Base-by-base conservation (phyloP, 2,329 filamentous ascomycete genomes). In the Aureobasidium pullulans region DNA sequence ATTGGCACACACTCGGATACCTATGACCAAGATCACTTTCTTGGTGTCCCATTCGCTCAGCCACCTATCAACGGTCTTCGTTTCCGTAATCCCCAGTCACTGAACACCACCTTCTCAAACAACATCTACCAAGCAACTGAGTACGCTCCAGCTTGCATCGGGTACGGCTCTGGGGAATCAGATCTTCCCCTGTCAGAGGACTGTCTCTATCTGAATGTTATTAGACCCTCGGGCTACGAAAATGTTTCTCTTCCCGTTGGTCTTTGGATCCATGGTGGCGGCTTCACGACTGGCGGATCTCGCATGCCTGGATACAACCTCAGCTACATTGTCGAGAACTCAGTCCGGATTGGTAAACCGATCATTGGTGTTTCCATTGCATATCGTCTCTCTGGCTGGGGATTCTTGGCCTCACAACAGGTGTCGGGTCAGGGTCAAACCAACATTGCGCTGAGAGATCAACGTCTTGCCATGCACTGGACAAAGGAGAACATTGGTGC, bases 11-110 rank as follows among this genome's bases (percentile, higher is more conserved):
- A 72, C 60, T 73, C 72, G 39, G 47, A 70, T 0, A 60, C 66
- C 1, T 79, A 77, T 59, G 64, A 74, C 29, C 79, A 81, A 52
- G 79, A 83, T 62, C 72, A 76, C 60, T 82, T 81, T 66, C 69
- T 81, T 4, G 79, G 79, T 3, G 77, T 85, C 1, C 82, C 81
- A 0, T 85, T 80, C 66, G 83, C 82, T 2, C 77, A 81, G 62
- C 76, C 81, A 31, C 81, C 81, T 0, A 69, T 77, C 28, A 78
- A 79, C 1, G 69, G 77, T 59, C 73, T 84, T 49, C 77, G 84
- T 6, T 84, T 84, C 62, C 72, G 72, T 0, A 64, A 76, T 2
- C 81, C 82, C 0, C 73, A 79, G 61, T 68, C 76, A 0, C 65
- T 84, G 31, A 78, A 83, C 62, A 66, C 68, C 19, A 71, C 72